These are phyloP conservation scores for Globisporangium cystogenes DNA, from an alignment of 352 stramenopile species.

Conservation along the genomic window DNA sequence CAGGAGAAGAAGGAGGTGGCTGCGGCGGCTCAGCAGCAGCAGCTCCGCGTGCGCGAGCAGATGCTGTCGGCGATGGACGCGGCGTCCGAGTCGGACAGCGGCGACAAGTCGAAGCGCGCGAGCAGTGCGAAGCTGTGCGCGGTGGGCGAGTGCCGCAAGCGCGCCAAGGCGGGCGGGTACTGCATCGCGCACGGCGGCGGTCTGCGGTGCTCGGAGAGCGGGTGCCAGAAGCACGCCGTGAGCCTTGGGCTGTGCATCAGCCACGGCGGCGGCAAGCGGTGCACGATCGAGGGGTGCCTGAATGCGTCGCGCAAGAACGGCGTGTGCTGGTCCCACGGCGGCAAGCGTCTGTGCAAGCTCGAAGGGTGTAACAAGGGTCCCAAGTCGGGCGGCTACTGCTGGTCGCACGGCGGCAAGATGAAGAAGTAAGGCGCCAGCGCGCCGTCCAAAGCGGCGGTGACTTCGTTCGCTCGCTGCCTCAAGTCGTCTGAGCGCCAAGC, in stretches of 20 bases:
- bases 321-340: slow-evolving; percentile 77
- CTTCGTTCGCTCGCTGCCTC: too few species aligned
- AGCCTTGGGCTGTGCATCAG: slow-evolving; percentile 83
- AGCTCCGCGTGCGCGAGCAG: slow-evolving; percentile 10
- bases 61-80: slow-evolving; percentile 7
- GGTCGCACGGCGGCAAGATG: slow-evolving; percentile 78
- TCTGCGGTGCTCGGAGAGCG: slow-evolving; percentile 60
- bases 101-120: slow-evolving; percentile 38
- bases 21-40: slow-evolving; percentile 1
- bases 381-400: slow-evolving; percentile 82
- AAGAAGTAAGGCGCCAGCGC: slow-evolving; percentile 74
- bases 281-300: slow-evolving; percentile 62
- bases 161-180: slow-evolving; percentile 72
- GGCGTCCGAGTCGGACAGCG: slow-evolving; percentile 8
- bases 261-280: slow-evolving; percentile 78
- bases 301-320: slow-evolving; percentile 80
- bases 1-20: slow-evolving; percentile 15
- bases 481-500: too few species aligned
- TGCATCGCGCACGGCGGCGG: slow-evolving; percentile 81
- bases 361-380: slow-evolving; percentile 77
- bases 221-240: slow-evolving; percentile 77
- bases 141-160: slow-evolving; percentile 67
- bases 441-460: too few species aligned
- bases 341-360: slow-evolving; percentile 75
- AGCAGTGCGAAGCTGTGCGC: slow-evolving; percentile 76